Base-by-base conservation (phyloP, 1,284 basidiomycete genomes). In the Pseudozyma flocculosa region DNA sequence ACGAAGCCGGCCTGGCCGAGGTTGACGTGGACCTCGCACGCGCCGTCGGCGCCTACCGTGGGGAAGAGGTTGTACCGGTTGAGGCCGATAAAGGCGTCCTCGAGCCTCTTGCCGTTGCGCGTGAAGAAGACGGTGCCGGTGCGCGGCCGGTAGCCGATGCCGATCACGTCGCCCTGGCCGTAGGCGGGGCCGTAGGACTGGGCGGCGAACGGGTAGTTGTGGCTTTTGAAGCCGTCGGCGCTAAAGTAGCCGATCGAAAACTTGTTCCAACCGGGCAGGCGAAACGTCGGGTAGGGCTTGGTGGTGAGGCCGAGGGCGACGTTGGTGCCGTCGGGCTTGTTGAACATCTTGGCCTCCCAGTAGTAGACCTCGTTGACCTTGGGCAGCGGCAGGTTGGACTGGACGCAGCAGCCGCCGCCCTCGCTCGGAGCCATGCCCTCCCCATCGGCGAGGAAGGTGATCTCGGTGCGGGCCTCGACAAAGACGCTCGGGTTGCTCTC, bases 231-330 rank as follows among this genome's bases (percentile, higher is more conserved):
- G 46, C 95, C 95, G 73, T 89, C 92, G 17, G 78, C 70, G 13
- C 92, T 93, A 73, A 94, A 92, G 79, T 96, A 98, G 46, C 90
- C 94, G 48, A 97, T 86, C n/a, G 93, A 97, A 78, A 88, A 87
- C 61, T 88, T 87, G 80, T 85, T 89, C 75, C 87, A 84, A 39
- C 94, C 94, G 55, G 73, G 76, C 24, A 73, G 40, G 13, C 76
- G 59, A 50, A 78, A 78, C 40, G 68, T 54, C 4, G 76, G 76
- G 36, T 75, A 78, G 5, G 76, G 76, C 62, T 77, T 76, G 3
- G 76, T 75, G 4, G 73, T 68, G 17, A 78, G 63, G 9, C 76
- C 76, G 9, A 78, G 50, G 19, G 70, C 61, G 18, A 78, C 61
- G 23, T 69, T 68, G 32, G 74, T 76, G 7, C 49, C 38, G 22